A percentile compares a stretch with the other conserved stretches of the same genome.
Evolutionary conservation across 371 early-diverging fungal species (phyloP).

Genomic region (Mortierella sp.): DNA sequence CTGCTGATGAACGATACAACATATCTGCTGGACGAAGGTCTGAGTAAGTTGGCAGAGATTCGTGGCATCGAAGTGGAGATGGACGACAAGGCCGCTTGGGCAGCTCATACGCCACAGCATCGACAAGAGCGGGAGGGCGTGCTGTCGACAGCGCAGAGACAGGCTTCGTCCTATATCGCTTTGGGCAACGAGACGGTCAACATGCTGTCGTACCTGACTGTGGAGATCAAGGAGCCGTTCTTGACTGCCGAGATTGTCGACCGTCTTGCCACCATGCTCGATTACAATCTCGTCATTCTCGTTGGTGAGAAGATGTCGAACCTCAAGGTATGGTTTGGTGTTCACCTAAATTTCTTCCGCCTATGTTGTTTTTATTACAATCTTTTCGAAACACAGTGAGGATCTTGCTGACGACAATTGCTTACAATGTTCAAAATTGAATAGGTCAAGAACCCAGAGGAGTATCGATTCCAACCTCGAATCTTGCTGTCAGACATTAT

Average conservation of each 20-base stretch:
- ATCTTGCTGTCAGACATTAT: slow-evolving; percentile 88
- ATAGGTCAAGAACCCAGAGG: slow-evolving; percentile 85
- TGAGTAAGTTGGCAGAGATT: slow-evolving; percentile 90
- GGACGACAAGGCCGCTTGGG: slow-evolving; percentile 70
- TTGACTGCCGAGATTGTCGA: slow-evolving; percentile 92
- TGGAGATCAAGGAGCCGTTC: slow-evolving; percentile 87
- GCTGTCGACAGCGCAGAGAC: slow-evolving; percentile 83
- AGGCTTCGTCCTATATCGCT: slow-evolving; percentile 88
- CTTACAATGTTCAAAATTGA: slow-evolving; percentile 28
- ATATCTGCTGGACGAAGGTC: slow-evolving; percentile 93
- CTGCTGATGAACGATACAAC: slow-evolving; percentile 97
- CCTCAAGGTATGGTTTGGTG: slow-evolving; percentile 71
- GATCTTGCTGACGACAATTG: not conserved
- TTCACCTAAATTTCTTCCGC: too few relatives aligned
- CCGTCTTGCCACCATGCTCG: slow-evolving; percentile 96
- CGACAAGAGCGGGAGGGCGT: slow-evolving; percentile 77
- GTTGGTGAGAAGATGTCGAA: slow-evolving; percentile 96
- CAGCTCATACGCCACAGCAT: slow-evolving; percentile 62
- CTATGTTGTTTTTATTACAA: too few relatives aligned
- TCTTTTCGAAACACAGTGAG: not conserved
- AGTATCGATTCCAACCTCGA: slow-evolving; percentile 95
- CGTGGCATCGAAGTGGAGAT: slow-evolving; percentile 85
- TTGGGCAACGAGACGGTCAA: slow-evolving; percentile 95
- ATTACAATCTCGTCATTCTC: slow-evolving; percentile 92
- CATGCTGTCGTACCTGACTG: slow-evolving; percentile 90